Evolutionary conservation across 1,284 basidiomycete species (phyloP).

Genomic region (Pseudozyma hubeiensis): DNA sequence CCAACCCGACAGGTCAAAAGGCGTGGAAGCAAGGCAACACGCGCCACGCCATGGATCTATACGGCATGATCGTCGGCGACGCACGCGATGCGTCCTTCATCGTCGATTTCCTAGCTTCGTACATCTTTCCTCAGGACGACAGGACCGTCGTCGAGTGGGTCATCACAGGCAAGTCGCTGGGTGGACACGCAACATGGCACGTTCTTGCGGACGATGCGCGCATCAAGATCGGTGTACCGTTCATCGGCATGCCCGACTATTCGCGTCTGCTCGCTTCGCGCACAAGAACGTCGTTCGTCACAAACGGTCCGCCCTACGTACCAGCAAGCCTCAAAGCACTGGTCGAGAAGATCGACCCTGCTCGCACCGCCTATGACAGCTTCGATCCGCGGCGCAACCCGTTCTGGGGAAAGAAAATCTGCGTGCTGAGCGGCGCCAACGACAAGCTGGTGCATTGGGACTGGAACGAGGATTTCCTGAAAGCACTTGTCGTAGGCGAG

Average conservation of each 20-base stretch:
- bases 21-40: conserved; percentile 68
- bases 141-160: conserved; percentile 77
- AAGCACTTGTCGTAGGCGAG: conserved; percentile 54
- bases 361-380: conserved; percentile 46
- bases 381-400: conserved; percentile 43
- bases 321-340: conserved; percentile 56
- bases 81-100: conserved; percentile 81
- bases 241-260: conserved; percentile 82
- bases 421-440: conserved; percentile 57
- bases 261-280: conserved; percentile 55
- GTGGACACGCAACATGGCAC: conserved; percentile 83
- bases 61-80: conserved; percentile 73
- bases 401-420: conserved; percentile 66
- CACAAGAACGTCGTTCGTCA: conserved; percentile 54
- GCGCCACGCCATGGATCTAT: conserved; percentile 66
- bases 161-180: conserved; percentile 78
- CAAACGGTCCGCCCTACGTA: conserved; percentile 61
- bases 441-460: conserved; percentile 63
- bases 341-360: conserved; percentile 58
- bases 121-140: conserved; percentile 80
- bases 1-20: conserved; percentile 61
- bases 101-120: conserved; percentile 82
- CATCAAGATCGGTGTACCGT: conserved; percentile 78
- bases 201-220: conserved; percentile 75
- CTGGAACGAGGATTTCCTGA: conserved; percentile 62